phyloP scores from a whole-genome alignment of 2,329 filamentous ascomycete species.

The Chrysoporthe cubensis region DNA sequence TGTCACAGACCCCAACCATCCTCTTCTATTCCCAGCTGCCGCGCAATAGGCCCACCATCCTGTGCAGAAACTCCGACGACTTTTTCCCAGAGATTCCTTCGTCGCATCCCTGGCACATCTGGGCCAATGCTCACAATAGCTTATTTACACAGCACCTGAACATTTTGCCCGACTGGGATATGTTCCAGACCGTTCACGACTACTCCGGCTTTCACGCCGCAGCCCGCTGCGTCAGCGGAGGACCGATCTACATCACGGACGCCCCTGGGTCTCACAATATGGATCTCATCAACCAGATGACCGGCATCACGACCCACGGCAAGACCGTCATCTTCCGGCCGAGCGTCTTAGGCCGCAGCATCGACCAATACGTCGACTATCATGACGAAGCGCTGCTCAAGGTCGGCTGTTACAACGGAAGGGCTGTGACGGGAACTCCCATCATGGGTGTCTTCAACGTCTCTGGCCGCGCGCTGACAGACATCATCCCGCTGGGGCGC shows the following conservation, averaged over 20 bases:
- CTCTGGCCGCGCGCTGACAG: slow-evolving; percentile 61
- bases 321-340: slow-evolving; percentile 83
- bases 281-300: slow-evolving; percentile 78
- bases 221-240: slow-evolving; percentile 85
- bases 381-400: slow-evolving; percentile 75
- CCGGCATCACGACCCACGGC: slow-evolving; percentile 70
- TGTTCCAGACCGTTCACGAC: slow-evolving; percentile 67
- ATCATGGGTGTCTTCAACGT: slow-evolving; percentile 89
- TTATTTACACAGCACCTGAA: slow-evolving; percentile 85
- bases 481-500: slow-evolving; percentile 69
- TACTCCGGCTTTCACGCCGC: slow-evolving; percentile 88
- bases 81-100: slow-evolving; percentile 84
- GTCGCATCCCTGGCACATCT: slow-evolving; percentile 93
- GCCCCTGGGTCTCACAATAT: slow-evolving; percentile 80
- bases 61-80: slow-evolving; percentile 86
- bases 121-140: slow-evolving; percentile 88
- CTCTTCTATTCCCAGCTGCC: slow-evolving; percentile 85
- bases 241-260: slow-evolving; percentile 94
- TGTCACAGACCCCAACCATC: slow-evolving; percentile 87
- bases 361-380: slow-evolving; percentile 76
- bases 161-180: slow-evolving; percentile 80
- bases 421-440: slow-evolving; percentile 67
- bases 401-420: slow-evolving; percentile 77
- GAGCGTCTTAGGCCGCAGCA: slow-evolving; percentile 71
- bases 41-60: slow-evolving; percentile 71